Conservation (phyloP, 352 stramenopile species). For the Pythium sukuiense region DNA sequence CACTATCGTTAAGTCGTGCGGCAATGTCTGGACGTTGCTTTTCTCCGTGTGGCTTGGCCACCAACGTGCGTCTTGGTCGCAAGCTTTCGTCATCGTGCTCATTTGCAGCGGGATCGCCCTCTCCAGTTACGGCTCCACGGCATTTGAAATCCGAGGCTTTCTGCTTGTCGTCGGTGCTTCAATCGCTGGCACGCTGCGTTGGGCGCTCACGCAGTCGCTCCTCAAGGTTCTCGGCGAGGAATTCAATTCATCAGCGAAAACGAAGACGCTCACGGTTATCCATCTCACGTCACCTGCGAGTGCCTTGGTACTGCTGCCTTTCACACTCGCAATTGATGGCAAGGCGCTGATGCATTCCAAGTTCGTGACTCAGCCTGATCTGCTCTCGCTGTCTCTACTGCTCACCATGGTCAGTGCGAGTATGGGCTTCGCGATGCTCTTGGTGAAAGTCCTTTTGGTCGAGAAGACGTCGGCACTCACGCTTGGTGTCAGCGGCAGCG, state of each 20-base stretch:
- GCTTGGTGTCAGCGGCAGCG: slow-evolving; percentile 73
- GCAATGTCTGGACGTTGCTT: too few relatives aligned
- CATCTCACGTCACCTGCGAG: slow-evolving; percentile 79
- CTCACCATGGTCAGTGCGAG: slow-evolving; percentile 63
- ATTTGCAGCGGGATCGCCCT: too few relatives aligned
- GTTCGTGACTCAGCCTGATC: slow-evolving; percentile 44
- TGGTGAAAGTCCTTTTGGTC: slow-evolving; percentile 81
- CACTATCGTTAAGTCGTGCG: too few relatives aligned
- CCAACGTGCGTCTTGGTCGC: too few relatives aligned
- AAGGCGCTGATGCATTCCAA: slow-evolving; percentile 44
- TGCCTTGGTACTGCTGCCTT: slow-evolving; percentile 59
- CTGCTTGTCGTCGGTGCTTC: too few relatives aligned
- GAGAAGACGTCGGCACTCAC: slow-evolving; percentile 83
- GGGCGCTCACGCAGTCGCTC: slow-evolving; percentile 82
- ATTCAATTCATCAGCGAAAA: background rate
- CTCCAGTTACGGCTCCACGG: too few relatives aligned
- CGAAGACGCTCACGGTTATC: slow-evolving; percentile 71
- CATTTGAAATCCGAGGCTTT: too few relatives aligned
- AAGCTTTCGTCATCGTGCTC: too few relatives aligned
- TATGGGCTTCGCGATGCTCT: slow-evolving; percentile 74
- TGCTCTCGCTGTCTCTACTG: slow-evolving; percentile 47
- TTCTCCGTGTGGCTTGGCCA: too few relatives aligned
- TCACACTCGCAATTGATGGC: slow-evolving; percentile 53
- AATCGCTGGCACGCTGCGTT: slow-evolving; percentile 72
- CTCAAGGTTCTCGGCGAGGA: slow-evolving; percentile 39